Conservation (phyloP, 164 flowering plant genomes). For the Macadamia tetraphylla region DNA sequence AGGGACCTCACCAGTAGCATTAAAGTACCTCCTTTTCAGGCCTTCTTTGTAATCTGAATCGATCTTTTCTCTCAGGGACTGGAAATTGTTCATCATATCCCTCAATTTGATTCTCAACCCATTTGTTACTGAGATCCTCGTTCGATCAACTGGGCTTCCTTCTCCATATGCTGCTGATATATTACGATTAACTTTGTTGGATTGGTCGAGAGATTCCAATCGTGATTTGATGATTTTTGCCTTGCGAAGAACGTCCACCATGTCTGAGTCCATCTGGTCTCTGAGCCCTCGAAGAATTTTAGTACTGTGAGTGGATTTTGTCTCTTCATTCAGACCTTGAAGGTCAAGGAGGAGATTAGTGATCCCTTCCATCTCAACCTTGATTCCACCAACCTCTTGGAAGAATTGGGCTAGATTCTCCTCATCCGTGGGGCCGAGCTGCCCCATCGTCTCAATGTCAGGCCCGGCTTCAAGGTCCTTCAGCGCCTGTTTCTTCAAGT, state of each 20-base stretch:
- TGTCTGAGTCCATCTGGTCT: slow-evolving; percentile 68
- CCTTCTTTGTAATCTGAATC: slow-evolving; percentile 47
- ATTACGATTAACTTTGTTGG: slow-evolving; percentile 38
- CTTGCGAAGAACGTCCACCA: slow-evolving; percentile 48
- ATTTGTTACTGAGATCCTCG: slow-evolving; percentile 49
- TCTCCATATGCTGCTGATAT: slow-evolving; percentile 28
- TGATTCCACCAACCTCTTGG: slow-evolving; percentile 46
- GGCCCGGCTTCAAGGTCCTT: slow-evolving; percentile 46
- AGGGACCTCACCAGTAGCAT: slow-evolving; percentile 40
- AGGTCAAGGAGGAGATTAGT: slow-evolving; percentile 50
- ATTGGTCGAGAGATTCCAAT: slow-evolving; percentile 51
- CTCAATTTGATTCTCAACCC: slow-evolving; percentile 55
- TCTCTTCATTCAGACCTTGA: slow-evolving; percentile 51
- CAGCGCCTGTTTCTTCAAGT: slow-evolving; percentile 73
- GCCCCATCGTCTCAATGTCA: slow-evolving; percentile 37
- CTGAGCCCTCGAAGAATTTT: slow-evolving; percentile 58
- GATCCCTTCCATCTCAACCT: slow-evolving; percentile 60
- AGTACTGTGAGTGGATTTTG: slow-evolving; percentile 55
- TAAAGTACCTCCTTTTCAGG: slow-evolving; percentile 48
- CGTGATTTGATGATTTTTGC: slow-evolving; percentile 50
- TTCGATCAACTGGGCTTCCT: slow-evolving; percentile 57
- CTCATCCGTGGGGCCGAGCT: slow-evolving; percentile 39
- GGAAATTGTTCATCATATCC: slow-evolving; percentile 63
- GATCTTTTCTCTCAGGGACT: slow-evolving; percentile 47
- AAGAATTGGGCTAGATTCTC: slow-evolving; percentile 57